These are phyloP conservation scores for Candida insectorum DNA, from an alignment of 805 yeast species.

Conservation along the genomic window DNA sequence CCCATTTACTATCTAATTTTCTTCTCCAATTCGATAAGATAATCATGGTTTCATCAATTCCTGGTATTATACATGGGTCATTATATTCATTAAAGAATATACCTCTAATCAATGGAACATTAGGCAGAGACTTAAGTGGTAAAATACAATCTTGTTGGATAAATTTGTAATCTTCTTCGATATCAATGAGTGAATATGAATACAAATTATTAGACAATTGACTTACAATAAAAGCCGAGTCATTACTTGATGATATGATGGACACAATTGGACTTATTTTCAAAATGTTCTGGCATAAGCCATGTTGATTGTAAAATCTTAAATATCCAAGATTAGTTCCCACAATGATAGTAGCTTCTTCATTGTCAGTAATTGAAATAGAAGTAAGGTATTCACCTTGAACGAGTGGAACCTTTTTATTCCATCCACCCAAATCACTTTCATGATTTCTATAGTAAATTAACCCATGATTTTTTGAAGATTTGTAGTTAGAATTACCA, in stretches of 20 bases:
- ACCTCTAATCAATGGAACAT: slow-evolving; percentile 49
- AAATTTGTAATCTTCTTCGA: slow-evolving; percentile 33
- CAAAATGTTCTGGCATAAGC: slow-evolving; percentile 68
- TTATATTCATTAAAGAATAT: slow-evolving; percentile 85
- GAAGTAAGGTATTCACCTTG: slow-evolving; percentile 61
- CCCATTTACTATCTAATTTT: slow-evolving; percentile 76
- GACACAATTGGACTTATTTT: slow-evolving; percentile 72
- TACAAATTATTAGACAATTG: slow-evolving; percentile 32
- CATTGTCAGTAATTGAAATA: slow-evolving; percentile 51
- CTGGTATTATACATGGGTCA: slow-evolving; percentile 81
- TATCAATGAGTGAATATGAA: slow-evolving; percentile 48
- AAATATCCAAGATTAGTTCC: slow-evolving; percentile 78
- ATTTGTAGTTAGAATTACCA: slow-evolving; percentile 36
- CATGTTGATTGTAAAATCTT: slow-evolving; percentile 66
- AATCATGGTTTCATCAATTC: slow-evolving; percentile 69
- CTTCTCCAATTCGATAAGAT: slow-evolving; percentile 78
- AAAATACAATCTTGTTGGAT: slow-evolving; percentile 38
- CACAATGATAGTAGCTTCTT: slow-evolving; percentile 44
- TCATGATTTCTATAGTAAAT: slow-evolving; percentile 70
- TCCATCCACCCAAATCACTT: slow-evolving; percentile 68
- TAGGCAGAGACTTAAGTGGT: slow-evolving; percentile 23
- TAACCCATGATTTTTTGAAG: slow-evolving; percentile 14
- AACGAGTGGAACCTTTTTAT: slow-evolving; percentile 50
- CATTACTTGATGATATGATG: slow-evolving; percentile 59
- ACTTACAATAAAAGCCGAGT: slow-evolving; percentile 48